phyloP scores from a whole-genome alignment of 139 green algal species.

The Zygnema cylindricum region DNA sequence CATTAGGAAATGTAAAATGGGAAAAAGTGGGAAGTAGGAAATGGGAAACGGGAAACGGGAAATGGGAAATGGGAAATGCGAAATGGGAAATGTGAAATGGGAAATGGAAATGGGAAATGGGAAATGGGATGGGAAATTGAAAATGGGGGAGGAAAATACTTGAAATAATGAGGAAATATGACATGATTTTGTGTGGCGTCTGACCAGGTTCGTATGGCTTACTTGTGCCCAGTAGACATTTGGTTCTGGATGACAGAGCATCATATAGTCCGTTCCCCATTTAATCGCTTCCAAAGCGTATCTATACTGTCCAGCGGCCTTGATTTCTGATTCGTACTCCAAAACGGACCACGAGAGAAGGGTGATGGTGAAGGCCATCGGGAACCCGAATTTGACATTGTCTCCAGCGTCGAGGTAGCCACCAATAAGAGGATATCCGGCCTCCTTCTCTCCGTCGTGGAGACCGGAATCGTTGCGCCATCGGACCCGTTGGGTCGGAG shows the following conservation, averaged over 20 bases:
- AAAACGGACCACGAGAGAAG: constrained; percentile 65
- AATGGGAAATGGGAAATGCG: neutral
- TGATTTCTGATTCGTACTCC: constrained; percentile 63
- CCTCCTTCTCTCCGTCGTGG: constrained; percentile 37
- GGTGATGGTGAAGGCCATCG: constrained; percentile 65
- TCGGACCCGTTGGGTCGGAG: neutral
- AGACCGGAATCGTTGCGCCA: constrained; percentile 55
- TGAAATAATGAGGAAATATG: neutral
- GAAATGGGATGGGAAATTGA: neutral
- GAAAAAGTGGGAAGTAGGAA: too few species aligned
- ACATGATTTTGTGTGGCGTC: too few species aligned
- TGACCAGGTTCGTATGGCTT: too few species aligned
- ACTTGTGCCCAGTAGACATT: constrained; percentile 11
- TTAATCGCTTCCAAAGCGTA: constrained; percentile 68
- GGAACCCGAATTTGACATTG: constrained; percentile 72
- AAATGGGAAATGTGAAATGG: neutral
- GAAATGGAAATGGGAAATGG: neutral
- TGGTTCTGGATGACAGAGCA: constrained; percentile 54
- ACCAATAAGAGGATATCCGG: constrained; percentile 58
- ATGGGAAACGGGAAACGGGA: too few species aligned
- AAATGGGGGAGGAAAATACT: neutral
- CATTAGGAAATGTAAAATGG: too few species aligned
- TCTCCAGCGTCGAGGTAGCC: constrained; percentile 73
- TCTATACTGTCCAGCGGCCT: constrained; percentile 1
- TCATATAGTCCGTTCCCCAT: constrained; percentile 77